Conservation (phyloP, 108 stramenopile species). For the Skeletonema potamos region DNA sequence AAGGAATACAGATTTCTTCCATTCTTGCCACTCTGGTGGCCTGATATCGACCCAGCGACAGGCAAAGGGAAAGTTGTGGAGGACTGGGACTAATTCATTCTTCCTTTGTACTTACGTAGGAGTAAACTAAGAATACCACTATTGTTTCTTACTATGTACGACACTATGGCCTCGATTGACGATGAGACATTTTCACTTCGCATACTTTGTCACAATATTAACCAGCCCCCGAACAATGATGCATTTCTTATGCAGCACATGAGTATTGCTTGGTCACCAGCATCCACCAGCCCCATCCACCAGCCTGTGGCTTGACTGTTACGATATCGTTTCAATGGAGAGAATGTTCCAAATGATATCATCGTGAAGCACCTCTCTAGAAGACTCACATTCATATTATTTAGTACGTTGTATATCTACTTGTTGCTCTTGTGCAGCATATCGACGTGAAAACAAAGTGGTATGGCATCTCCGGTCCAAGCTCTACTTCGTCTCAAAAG, state of each 20-base stretch:
- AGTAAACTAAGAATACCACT: too few relatives aligned
- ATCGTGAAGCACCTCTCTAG: neutral
- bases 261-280: too few relatives aligned
- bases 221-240: too few relatives aligned
- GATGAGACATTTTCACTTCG: too few relatives aligned
- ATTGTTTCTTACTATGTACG: too few relatives aligned
- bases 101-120: neutral
- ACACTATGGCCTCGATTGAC: too few relatives aligned
- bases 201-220: too few relatives aligned
- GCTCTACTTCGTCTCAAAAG: neutral
- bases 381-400: too few relatives aligned
- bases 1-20: slow-evolving; percentile 77
- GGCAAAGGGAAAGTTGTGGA: slow-evolving; percentile 67
- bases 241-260: too few relatives aligned
- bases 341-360: neutral
- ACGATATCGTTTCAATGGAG: neutral
- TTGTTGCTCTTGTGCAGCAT: neutral
- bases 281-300: neutral
- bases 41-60: slow-evolving; percentile 65
- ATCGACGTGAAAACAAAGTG: neutral
- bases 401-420: too few relatives aligned
- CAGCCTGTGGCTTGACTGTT: neutral
- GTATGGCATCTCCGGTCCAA: neutral
- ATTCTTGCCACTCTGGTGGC: slow-evolving; percentile 88
- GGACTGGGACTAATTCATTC: neutral